A percentile compares a stretch with the other conserved stretches of the same genome.
phyloP scores from a whole-genome alignment of 257 asterid genomes.

The Eustoma russellianum region DNA sequence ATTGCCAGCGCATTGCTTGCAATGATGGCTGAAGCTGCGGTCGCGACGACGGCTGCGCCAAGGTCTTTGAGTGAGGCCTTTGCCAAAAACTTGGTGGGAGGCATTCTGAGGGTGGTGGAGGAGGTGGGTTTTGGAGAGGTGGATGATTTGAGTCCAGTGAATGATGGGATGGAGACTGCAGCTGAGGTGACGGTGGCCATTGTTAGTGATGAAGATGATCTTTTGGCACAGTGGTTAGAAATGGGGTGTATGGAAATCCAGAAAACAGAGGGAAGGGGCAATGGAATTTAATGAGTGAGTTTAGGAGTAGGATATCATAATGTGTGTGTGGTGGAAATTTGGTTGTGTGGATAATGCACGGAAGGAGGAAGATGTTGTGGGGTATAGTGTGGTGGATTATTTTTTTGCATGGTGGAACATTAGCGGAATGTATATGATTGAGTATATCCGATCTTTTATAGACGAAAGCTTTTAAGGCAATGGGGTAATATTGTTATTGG shows the following conservation, averaged over 20 bases:
- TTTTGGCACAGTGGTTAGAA: not conserved
- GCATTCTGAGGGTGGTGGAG: slow-evolving; percentile 14
- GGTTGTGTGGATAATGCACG: slow-evolving; percentile 6
- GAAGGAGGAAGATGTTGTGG: not conserved
- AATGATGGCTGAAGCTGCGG: slow-evolving; percentile 56
- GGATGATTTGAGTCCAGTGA: slow-evolving; percentile 55
- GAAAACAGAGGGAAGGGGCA: slow-evolving; percentile 8
- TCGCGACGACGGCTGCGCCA: slow-evolving; percentile 53
- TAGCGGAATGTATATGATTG: too few relatives aligned
- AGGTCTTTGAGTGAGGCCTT: slow-evolving; percentile 62
- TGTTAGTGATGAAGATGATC: not conserved
- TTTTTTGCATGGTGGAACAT: slow-evolving; percentile 20
- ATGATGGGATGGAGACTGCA: slow-evolving; percentile 60
- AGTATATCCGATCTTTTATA: too few relatives aligned
- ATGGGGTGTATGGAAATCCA: slow-evolving; percentile 17
- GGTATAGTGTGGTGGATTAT: not conserved
- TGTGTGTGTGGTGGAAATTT: slow-evolving; percentile 31
- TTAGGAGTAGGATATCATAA: slow-evolving; percentile 4
- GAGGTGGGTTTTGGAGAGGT: slow-evolving; percentile 21
- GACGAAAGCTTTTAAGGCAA: too few relatives aligned
- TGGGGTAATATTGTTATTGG: too few relatives aligned
- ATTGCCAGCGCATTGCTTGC: slow-evolving; percentile 67
- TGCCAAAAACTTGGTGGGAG: slow-evolving; percentile 20
- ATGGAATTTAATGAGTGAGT: slow-evolving; percentile 28
- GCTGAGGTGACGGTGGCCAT: slow-evolving; percentile 70